Evolutionary conservation across 2,329 filamentous ascomycete species (phyloP), one percentile per base, ranked within the genome.

Genomic region (Blastomyces silverae): DNA sequence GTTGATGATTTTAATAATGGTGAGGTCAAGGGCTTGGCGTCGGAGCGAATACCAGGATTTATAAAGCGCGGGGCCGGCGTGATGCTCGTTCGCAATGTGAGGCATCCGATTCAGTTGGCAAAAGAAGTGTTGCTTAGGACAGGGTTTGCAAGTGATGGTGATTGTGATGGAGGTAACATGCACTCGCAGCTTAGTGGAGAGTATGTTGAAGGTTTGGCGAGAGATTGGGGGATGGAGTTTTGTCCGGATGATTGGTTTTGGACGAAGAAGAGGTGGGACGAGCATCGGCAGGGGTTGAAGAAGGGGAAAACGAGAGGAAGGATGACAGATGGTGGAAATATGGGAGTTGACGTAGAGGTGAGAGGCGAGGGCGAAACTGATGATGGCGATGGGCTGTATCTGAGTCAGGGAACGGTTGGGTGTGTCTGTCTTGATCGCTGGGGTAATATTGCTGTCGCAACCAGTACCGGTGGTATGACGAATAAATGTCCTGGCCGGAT

Each of bases 401-500:
- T 95, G 20, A 89, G 90, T 0, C 91, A 95, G 76, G 92, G 92
- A 0, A 96, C 92, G 0, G 89, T 89, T 39, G 92, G 92, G 0
- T 90, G 89, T 8, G 90, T 96, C 0, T 91, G 89, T 31, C 78
- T 96, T 8, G 92, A 96, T 74, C 80, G 79, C n/a, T 83, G 87
- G 52, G 91, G 91, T 0, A 85, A 89, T 3, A 76, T 95, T 2
- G 92, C 89, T 63, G 82, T 81, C 57, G 85, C 85, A 2, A 87
- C 85, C 0, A 85, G 82, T 46, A 87, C 85, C 0, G 92, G 92
- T 5, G 92, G 92, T 0, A 74, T 96, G 75, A 96, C 92, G 28
- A 96, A 96, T 74, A 96, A 96, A 79, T 78, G 93, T 64, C 89
- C 90, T 0, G 92, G 91, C 0, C 82, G 92, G 25, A 88, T 96